Evolutionary conservation across 768 basidiomycete genomes (phyloP).

Genomic region (Thelephora aurantiotincta): DNA sequence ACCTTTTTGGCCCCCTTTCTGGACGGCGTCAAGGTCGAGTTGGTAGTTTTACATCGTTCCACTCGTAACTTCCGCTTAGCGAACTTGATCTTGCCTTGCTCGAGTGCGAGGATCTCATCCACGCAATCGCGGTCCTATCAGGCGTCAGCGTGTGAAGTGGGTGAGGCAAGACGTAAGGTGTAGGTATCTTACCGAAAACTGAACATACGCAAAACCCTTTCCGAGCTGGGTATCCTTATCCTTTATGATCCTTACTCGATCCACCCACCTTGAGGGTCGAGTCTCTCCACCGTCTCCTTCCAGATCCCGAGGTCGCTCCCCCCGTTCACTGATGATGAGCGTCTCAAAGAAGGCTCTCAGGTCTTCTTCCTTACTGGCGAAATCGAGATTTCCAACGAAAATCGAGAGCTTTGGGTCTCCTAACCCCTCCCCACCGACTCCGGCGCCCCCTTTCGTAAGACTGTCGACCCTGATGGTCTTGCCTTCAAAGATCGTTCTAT

Average conservation of each 20-base stretch:
- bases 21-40: constrained; percentile 20
- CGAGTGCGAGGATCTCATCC: constrained; percentile 81
- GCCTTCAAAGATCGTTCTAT: constrained; percentile 64
- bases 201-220: constrained; percentile 91
- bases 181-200: constrained; percentile 52
- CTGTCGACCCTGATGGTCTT: constrained; percentile 71
- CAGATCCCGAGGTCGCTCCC: constrained; percentile 21
- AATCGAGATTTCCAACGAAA: constrained; percentile 91
- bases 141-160: constrained; percentile 1
- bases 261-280: constrained; percentile 39
- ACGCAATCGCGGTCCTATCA: constrained; percentile 78
- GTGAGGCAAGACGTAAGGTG: background rate
- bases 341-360: constrained; percentile 78
- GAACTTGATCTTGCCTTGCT: constrained; percentile 68
- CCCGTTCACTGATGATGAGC: constrained; percentile 55
- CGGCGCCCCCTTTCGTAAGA: constrained; percentile 18
- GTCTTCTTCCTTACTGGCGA: constrained; percentile 84
- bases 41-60: constrained; percentile 75
- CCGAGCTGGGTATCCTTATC: constrained; percentile 89
- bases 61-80: constrained; percentile 87
- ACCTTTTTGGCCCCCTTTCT: constrained; percentile 8
- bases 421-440: constrained; percentile 17
- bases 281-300: constrained; percentile 13
- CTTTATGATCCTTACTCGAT: constrained; percentile 73
- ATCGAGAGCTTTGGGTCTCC: constrained; percentile 70